Conservation (phyloP, 208 protist genomes). For the Perkinsela sp. region DNA sequence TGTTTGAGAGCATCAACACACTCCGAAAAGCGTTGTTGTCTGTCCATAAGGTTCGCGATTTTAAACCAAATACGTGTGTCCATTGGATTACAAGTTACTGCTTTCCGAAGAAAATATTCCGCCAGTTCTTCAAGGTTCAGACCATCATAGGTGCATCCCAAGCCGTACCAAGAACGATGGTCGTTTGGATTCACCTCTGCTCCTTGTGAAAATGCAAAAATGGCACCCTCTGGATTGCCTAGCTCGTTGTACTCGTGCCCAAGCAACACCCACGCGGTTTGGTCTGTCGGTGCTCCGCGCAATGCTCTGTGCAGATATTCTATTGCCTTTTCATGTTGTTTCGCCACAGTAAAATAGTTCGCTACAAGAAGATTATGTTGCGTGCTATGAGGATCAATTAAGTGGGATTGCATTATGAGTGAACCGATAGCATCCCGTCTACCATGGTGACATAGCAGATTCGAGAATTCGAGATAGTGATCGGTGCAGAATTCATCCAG, state of each 20-base stretch:
- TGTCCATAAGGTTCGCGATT: neutral
- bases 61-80: neutral
- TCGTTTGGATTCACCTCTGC: neutral
- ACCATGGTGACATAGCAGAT: neutral
- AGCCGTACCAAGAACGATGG: neutral
- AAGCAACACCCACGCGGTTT: neutral
- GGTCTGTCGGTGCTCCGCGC: neutral
- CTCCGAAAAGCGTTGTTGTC: neutral
- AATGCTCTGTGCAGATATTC: neutral
- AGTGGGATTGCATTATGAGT: neutral
- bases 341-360: neutral
- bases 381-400: neutral
- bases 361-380: neutral
- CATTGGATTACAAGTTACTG: neutral
- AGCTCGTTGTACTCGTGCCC: neutral
- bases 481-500: neutral
- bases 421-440: neutral
- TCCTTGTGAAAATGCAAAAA: neutral
- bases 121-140: neutral
- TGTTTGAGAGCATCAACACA: neutral
- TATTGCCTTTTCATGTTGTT: neutral
- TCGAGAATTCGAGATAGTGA: neutral
- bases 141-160: neutral
- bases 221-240: neutral
- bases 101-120: neutral